Conservation (phyloP, 2,329 filamentous ascomycete genomes). For the Nothophaeocryptopus gaeumannii region DNA sequence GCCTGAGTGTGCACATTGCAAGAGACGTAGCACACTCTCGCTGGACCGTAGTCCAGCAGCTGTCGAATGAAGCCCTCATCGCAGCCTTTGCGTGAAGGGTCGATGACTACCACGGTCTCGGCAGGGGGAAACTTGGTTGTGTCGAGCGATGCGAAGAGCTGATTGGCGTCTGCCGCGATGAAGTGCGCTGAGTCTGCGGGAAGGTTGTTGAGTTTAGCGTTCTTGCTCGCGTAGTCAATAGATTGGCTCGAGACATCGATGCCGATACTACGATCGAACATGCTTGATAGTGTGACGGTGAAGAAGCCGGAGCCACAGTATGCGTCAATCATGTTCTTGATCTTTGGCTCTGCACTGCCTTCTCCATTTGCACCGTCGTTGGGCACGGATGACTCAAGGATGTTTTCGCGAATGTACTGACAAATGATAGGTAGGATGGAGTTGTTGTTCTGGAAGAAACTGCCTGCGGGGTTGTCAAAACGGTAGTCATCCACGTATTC, state of each 20-base stretch:
- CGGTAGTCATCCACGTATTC: conserved; percentile 84
- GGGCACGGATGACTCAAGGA: conserved; percentile 49
- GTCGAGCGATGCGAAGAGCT: conserved; percentile 72
- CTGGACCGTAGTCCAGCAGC: conserved; percentile 72
- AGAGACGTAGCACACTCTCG: conserved; percentile 85
- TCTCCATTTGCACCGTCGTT: conserved; percentile 22
- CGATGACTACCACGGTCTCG: conserved; percentile 89
- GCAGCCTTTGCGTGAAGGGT: conserved; percentile 95
- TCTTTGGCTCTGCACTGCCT: conserved; percentile 36
- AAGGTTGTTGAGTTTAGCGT: conserved; percentile 75
- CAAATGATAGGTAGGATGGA: conserved; percentile 88
- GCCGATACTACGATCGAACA: conserved; percentile 77
- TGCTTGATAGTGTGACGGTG: conserved; percentile 82
- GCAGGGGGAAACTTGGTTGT: conserved; percentile 62
- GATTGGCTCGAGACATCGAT: conserved; percentile 83
- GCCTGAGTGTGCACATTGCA: conserved; percentile 99
- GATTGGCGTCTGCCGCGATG: conserved; percentile 80
- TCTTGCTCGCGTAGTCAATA: conserved; percentile 74
- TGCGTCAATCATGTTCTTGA: conserved; percentile 91
- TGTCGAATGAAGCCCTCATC: conserved; percentile 80
- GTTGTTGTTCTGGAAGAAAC: conserved; percentile 99
- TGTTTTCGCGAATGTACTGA: conserved; percentile 76
- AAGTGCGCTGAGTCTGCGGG: conserved; percentile 69
- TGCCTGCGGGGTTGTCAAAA: conserved; percentile 87
- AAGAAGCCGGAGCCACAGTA: conserved; percentile 98